Percentiles rank a stretch among this genome's conserved stretches.
phyloP scores from a whole-genome alignment of 2,329 filamentous ascomycete genomes.

The Aspergillus aculeatus region DNA sequence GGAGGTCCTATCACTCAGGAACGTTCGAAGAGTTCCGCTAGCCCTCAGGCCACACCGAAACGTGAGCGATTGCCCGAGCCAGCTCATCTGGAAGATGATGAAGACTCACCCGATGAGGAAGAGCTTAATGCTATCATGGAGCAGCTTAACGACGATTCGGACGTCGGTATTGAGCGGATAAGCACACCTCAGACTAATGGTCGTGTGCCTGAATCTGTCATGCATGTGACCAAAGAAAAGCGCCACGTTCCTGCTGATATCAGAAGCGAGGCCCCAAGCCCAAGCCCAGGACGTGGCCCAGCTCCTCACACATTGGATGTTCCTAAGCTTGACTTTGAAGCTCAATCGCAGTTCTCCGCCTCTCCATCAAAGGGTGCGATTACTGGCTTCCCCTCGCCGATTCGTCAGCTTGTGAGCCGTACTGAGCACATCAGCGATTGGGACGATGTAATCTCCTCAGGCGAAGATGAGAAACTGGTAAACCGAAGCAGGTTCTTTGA shows the following conservation, averaged over 20 bases:
- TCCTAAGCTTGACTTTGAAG: conserved; percentile 39
- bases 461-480: conserved; percentile 79
- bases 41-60: conserved; percentile 24
- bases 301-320: conserved; percentile 48
- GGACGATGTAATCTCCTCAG: conserved; percentile 80
- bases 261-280: conserved; percentile 70
- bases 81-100: conserved; percentile 20
- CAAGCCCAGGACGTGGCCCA: conserved; percentile 62
- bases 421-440: conserved; percentile 77
- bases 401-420: conserved; percentile 63
- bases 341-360: conserved; percentile 47
- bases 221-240: conserved; percentile 55
- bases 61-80: conserved; percentile 15
- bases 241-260: conserved; percentile 52
- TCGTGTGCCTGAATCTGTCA: conserved; percentile 36
- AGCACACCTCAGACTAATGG: conserved; percentile 34
- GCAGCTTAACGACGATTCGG: conserved; percentile 72
- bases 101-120: conserved; percentile 47
- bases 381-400: conserved; percentile 53
- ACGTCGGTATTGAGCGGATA: conserved; percentile 70
- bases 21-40: conserved; percentile 29
- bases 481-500: conserved; percentile 86
- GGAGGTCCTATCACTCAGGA: conserved; percentile 35
- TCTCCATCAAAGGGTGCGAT: conserved; percentile 63
- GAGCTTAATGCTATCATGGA: conserved; percentile 94